A percentile compares a stretch with the other conserved stretches of the same genome.
Conservation (phyloP, 2,329 filamentous ascomycete species). For the Macrophomina pseudophaseolina region DNA sequence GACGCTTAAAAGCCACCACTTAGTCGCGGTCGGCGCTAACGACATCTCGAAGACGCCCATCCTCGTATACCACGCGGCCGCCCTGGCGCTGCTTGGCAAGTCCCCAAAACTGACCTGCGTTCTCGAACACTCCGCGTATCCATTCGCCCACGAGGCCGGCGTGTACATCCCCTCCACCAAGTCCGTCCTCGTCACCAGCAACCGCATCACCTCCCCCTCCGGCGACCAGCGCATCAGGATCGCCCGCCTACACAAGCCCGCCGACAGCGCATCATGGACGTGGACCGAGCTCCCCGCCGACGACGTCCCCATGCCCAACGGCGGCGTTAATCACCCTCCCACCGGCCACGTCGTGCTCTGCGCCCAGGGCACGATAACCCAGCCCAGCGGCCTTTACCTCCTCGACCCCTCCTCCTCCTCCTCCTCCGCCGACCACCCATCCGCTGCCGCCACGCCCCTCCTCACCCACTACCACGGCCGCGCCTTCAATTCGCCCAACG, state of each 20-base stretch:
- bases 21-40: not conserved
- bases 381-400: slow-evolving; percentile 35
- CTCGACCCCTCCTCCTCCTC: slow-evolving; percentile 33
- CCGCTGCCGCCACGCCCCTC: slow-evolving; percentile 35
- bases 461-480: slow-evolving; percentile 53
- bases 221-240: slow-evolving; percentile 32
- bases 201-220: slow-evolving; percentile 33
- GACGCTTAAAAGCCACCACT: not conserved
- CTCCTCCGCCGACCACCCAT: slow-evolving; percentile 25
- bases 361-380: slow-evolving; percentile 37
- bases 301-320: slow-evolving; percentile 32
- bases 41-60: slow-evolving; percentile 10
- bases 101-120: slow-evolving; percentile 32
- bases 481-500: slow-evolving; percentile 49
- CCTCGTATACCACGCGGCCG: slow-evolving; percentile 4
- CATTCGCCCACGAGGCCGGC: slow-evolving; percentile 58
- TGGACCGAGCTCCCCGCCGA: not conserved
- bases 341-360: slow-evolving; percentile 40
- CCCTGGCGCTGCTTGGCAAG: not conserved
- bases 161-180: slow-evolving; percentile 42
- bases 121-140: slow-evolving; percentile 35
- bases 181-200: slow-evolving; percentile 47
- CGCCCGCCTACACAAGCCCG: slow-evolving; percentile 24
- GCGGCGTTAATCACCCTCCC: slow-evolving; percentile 35
- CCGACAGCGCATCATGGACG: not conserved